A percentile compares a stretch with the other conserved stretches of the same genome.
Evolutionary conservation across 257 asterid species (phyloP).

Genomic region (Gentiana macrophylla): DNA sequence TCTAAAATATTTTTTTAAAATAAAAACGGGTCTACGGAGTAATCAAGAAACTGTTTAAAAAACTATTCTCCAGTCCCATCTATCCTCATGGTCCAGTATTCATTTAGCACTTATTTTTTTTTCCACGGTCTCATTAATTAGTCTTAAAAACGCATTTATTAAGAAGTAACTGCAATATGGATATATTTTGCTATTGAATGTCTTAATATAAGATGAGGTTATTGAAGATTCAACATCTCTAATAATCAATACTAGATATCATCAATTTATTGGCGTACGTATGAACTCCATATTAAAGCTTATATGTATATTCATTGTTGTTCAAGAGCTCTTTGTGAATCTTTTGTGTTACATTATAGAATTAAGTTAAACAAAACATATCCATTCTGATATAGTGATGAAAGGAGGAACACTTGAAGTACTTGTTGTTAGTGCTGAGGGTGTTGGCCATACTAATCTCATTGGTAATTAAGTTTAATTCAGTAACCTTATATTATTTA

Average conservation of each 20-base stretch:
- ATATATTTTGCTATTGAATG: neutral
- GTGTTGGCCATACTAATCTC: conserved; percentile 28
- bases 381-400: conserved; percentile 18
- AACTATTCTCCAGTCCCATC: neutral
- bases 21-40: too few species aligned
- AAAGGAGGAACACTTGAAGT: conserved; percentile 72
- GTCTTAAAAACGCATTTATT: conserved; percentile 1
- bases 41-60: neutral
- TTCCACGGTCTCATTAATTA: neutral
- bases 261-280: neutral
- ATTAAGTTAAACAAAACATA: neutral
- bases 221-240: conserved; percentile 1
- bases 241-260: neutral
- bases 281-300: neutral
- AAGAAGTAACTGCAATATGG: conserved; percentile 8
- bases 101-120: neutral
- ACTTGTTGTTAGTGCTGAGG: conserved; percentile 63
- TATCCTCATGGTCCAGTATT: neutral
- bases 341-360: neutral
- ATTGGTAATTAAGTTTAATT: conserved; percentile 26
- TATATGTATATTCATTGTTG: conserved; percentile 4
- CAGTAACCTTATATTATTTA: neutral
- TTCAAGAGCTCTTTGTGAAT: neutral
- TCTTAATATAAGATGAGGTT: neutral
- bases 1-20: too few species aligned